Conservation (phyloP, 129 eudicot genomes). For the Flaveria trinervia region DNA sequence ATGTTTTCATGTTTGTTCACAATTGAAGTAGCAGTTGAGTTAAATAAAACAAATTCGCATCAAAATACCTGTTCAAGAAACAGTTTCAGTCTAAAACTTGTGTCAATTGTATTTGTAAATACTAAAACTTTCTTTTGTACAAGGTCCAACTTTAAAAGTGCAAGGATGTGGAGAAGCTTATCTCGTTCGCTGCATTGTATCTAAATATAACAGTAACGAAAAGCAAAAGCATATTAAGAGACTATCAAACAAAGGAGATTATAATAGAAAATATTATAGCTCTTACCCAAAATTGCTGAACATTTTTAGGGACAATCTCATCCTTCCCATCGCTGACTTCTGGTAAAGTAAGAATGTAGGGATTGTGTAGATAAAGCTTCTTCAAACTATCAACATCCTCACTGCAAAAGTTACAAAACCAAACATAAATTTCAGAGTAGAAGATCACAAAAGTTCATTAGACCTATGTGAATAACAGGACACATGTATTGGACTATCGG, state of each 20-base stretch:
- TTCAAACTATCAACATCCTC: constrained; percentile 87
- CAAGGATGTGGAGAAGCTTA: constrained; percentile 78
- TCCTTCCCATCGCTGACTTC: constrained; percentile 79
- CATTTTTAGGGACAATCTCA: constrained; percentile 82
- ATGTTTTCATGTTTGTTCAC: not conserved
- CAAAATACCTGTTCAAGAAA: constrained; percentile 90
- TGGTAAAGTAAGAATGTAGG: constrained; percentile 77
- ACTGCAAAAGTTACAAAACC: constrained; percentile 44
- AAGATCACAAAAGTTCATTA: not conserved
- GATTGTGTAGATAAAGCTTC: constrained; percentile 88
- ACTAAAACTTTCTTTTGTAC: constrained; percentile 85
- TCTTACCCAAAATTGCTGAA: constrained; percentile 83
- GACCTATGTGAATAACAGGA: not conserved
- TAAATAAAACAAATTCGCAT: not conserved
- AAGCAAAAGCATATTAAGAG: not conserved
- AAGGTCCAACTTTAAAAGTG: constrained; percentile 83
- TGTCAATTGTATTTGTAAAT: constrained; percentile 90
- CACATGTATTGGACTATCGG: not conserved
- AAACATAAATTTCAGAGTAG: not conserved
- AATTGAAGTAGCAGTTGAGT: not conserved
- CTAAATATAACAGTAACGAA: constrained; percentile 39
- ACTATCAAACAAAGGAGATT: not conserved
- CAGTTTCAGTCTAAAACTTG: constrained; percentile 68
- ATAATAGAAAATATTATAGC: not conserved
- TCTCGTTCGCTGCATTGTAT: constrained; percentile 81